These are phyloP conservation scores for Talaromyces marneffei DNA, from an alignment of 2,329 filamentous ascomycete genomes.

Conservation along the genomic window DNA sequence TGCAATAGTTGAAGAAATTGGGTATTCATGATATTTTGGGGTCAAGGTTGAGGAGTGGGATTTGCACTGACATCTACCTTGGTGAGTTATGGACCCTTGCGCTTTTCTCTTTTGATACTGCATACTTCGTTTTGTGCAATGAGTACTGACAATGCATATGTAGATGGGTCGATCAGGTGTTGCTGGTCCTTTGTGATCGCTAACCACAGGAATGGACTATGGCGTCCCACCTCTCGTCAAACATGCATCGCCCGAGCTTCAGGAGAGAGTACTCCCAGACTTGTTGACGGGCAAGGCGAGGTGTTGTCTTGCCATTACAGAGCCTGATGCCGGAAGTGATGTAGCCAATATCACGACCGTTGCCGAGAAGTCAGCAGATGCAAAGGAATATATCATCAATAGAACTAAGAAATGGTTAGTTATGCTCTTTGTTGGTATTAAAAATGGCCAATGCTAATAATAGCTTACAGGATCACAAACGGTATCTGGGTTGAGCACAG, in stretches of 20 bases:
- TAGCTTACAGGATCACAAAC: conserved; percentile 55
- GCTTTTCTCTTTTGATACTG: neutral
- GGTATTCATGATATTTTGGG: conserved; percentile 63
- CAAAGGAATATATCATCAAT: conserved; percentile 64
- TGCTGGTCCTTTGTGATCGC: conserved; percentile 56
- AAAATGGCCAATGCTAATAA: neutral
- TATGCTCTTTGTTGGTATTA: neutral
- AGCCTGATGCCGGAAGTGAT: conserved; percentile 67
- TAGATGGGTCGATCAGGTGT: conserved; percentile 61
- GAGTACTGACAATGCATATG: neutral
- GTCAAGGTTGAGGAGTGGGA: conserved; percentile 69
- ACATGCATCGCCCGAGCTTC: conserved; percentile 57
- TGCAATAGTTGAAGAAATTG: conserved; percentile 59
- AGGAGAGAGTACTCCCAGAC: conserved; percentile 63
- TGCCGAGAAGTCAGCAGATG: conserved; percentile 56
- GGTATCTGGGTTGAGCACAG: conserved; percentile 64
- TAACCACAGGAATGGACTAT: conserved; percentile 67
- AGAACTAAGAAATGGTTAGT: conserved; percentile 68
- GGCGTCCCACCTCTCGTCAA: conserved; percentile 67
- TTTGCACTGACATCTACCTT: conserved; percentile 62
- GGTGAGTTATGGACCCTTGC: conserved; percentile 53
- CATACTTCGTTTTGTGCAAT: neutral
- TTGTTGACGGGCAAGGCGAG: conserved; percentile 61
- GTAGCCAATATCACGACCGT: conserved; percentile 68
- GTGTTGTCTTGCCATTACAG: conserved; percentile 71